Evolutionary conservation across 2,329 filamentous ascomycete genomes (phyloP), one percentile per base, ranked within the genome.

Genomic region (Mycogone perniciosa): DNA sequence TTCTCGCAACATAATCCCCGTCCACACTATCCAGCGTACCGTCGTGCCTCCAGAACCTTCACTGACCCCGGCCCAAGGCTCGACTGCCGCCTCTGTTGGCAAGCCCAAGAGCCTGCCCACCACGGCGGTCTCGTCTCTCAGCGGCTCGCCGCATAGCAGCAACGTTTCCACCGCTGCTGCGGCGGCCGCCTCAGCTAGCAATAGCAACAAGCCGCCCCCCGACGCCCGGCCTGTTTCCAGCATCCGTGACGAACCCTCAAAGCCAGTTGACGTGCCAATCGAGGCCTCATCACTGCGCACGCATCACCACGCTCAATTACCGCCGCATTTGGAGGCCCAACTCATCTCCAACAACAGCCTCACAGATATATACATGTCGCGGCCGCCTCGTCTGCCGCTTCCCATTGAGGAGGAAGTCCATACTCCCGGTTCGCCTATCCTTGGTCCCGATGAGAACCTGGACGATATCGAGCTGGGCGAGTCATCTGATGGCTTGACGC

Each of bases 361-460:
- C 57, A 82, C 81, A 57, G 80, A 82, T 58, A 78, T 84, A 72
- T 85, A 84, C 61, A 70, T 80, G 61, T 74, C 77, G 52, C 79
- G 86, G n/a, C 92, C 92, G 42, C 92, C 92, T 46, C 86, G 92
- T 54, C 76, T 97, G 62, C 92, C 92, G 52, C 80, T 97, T 53
- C 91, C 92, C 49, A 96, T 97, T 61, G 90, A 95, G 61, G 89
- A 96, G 73, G 90, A 95, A 66, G 80, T 88, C 10, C 85, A 93
- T 60, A 89, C 87, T 1, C 92, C 92, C 1, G 91, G 91, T 29
- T 96, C 91, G 41, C 92, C 92, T 48, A 92, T 96, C 57, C 81
- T 92, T 55, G 82, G 86, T 6, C 80, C 89, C 1, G 76, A 84
- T 30, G 85, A 89, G 64, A 67, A 66, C 46, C 76, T 73, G 54